phyloP scores from a whole-genome alignment of 306 rosid genomes.

The Hippophae rhamnoides region DNA sequence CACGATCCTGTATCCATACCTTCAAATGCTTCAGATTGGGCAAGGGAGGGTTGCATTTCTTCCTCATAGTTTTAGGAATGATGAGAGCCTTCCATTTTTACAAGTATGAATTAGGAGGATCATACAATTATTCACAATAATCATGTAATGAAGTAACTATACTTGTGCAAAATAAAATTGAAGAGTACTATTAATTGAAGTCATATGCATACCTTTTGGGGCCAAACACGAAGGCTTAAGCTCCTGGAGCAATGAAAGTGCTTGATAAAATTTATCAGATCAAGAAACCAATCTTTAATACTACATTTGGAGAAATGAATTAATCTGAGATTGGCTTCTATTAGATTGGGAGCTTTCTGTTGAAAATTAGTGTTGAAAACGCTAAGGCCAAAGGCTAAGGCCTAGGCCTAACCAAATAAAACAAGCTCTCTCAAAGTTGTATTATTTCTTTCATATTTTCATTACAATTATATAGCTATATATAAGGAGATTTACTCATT shows the following conservation, averaged over 20 bases:
- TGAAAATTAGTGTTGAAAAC: too few relatives aligned
- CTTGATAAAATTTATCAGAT: background rate
- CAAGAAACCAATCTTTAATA: background rate
- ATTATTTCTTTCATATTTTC: too few relatives aligned
- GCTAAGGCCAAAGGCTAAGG: too few relatives aligned
- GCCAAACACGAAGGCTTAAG: background rate
- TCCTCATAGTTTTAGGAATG: conserved; percentile 1
- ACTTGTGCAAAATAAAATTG: background rate
- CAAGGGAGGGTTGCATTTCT: background rate
- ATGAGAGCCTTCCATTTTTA: background rate
- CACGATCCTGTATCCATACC: background rate
- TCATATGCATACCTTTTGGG: background rate
- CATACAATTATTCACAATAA: background rate
- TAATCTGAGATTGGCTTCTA: background rate
- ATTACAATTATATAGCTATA: too few relatives aligned
- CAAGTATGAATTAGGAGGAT: background rate
- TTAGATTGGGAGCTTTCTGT: background rate
- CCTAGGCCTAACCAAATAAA: too few relatives aligned
- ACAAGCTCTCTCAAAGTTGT: too few relatives aligned
- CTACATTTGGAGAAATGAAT: background rate
- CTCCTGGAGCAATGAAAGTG: conserved; percentile 1
- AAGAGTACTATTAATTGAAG: background rate
- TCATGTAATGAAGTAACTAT: background rate
- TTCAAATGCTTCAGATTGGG: conserved; percentile 4
- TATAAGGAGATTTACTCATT: too few relatives aligned